Conservation (phyloP, 2,329 filamentous ascomycete species). For the Aspergillus clavatus region DNA sequence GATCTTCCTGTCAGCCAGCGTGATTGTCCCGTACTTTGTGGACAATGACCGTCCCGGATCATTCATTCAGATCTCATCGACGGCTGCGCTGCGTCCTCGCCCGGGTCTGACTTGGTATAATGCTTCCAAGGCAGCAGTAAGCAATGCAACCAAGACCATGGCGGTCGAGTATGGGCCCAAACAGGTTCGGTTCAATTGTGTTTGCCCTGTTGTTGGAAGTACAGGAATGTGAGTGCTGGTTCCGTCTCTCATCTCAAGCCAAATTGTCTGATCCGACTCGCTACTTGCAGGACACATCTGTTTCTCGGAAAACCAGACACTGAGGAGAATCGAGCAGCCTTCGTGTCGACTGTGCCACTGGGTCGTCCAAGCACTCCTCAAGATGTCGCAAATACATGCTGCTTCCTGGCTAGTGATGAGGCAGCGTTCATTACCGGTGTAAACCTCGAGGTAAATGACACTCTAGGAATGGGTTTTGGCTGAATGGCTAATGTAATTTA, state of each 20-base stretch:
- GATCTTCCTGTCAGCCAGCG: constrained; percentile 32
- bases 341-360: constrained; percentile 35
- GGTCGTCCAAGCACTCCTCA: constrained; percentile 34
- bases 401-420: constrained; percentile 65
- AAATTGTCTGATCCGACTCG: constrained; percentile 57
- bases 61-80: constrained; percentile 40
- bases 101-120: constrained; percentile 42
- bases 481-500: not conserved
- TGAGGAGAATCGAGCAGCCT: constrained; percentile 35
- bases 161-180: constrained; percentile 23
- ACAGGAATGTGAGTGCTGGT: constrained; percentile 18
- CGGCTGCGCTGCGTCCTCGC: constrained; percentile 35
- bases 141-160: constrained; percentile 26
- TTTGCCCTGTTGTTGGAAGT: constrained; percentile 22
- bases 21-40: constrained; percentile 34
- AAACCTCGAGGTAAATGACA: constrained; percentile 52
- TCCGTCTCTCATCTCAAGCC: not conserved
- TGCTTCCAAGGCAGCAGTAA: constrained; percentile 38
- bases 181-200: constrained; percentile 23
- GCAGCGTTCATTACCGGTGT: constrained; percentile 64
- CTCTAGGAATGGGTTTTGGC: not conserved
- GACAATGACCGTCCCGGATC: constrained; percentile 30
- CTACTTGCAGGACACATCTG: constrained; percentile 55
- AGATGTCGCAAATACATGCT: constrained; percentile 64
- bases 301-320: constrained; percentile 42